A percentile compares a stretch with the other conserved stretches of the same genome.
Evolutionary conservation across 805 yeast species (phyloP).

Genomic region (Ogataea angusta): DNA sequence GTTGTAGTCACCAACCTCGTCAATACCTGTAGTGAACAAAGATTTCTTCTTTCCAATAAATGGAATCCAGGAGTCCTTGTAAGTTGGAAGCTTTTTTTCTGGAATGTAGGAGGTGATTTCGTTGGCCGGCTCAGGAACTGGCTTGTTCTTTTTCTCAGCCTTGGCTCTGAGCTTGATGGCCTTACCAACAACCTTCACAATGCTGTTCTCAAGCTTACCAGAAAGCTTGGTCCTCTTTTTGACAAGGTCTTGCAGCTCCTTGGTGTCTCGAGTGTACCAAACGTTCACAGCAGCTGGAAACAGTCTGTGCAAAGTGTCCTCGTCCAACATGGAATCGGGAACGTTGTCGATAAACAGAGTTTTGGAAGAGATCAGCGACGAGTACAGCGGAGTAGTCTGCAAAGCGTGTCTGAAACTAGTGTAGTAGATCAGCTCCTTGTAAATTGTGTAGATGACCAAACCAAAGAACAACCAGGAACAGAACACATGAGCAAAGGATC

Average conservation of each 20-base stretch:
- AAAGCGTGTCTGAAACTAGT: constrained; percentile 67
- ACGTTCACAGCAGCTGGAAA: constrained; percentile 63
- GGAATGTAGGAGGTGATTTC: constrained; percentile 61
- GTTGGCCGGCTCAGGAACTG: constrained; percentile 53
- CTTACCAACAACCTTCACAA: constrained; percentile 57
- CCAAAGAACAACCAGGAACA: constrained; percentile 75
- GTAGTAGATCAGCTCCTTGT: constrained; percentile 72
- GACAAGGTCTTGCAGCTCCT: constrained; percentile 51
- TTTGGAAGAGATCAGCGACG: constrained; percentile 64
- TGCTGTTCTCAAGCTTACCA: constrained; percentile 60
- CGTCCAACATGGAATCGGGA: constrained; percentile 41
- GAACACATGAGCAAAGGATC: constrained; percentile 72
- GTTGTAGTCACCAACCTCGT: constrained; percentile 66
- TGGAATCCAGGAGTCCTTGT: constrained; percentile 62
- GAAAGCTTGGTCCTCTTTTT: constrained; percentile 64
- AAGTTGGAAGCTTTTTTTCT: constrained; percentile 78
- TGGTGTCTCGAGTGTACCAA: constrained; percentile 63
- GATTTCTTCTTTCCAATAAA: constrained; percentile 81
- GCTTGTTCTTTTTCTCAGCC: constrained; percentile 54
- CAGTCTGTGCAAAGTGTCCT: constrained; percentile 50
- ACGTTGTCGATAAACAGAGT: constrained; percentile 73
- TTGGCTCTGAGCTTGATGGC: constrained; percentile 56
- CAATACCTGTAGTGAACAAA: constrained; percentile 70
- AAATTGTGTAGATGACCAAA: constrained; percentile 58
- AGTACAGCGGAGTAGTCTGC: constrained; percentile 71